Evolutionary conservation across 257 asterid genomes (phyloP).

Genomic region (Sherardia arvensis): DNA sequence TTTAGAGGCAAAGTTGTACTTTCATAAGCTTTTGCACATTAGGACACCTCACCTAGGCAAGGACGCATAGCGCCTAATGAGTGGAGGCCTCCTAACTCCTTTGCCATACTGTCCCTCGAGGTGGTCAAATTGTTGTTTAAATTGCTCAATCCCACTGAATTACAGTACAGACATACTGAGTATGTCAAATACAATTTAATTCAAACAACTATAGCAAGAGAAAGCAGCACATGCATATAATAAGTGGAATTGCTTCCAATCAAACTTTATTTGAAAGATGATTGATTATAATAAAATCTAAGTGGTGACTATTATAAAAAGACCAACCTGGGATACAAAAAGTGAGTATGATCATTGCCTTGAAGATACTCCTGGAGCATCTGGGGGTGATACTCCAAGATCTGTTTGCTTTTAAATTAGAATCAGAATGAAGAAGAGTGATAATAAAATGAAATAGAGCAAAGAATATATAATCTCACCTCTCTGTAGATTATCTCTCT

Average conservation of each 20-base stretch:
- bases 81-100: conserved; percentile 45
- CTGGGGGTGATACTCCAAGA: conserved; percentile 99
- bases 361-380: conserved; percentile 91
- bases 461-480: conserved; percentile 36
- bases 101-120: conserved; percentile 71
- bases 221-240: background rate
- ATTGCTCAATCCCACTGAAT: conserved; percentile 82
- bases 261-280: background rate
- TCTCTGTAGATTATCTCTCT: conserved; percentile 87
- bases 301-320: conserved; percentile 15
- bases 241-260: background rate
- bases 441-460: conserved; percentile 14
- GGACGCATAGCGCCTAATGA: conserved; percentile 75
- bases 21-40: background rate
- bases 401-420: conserved; percentile 49
- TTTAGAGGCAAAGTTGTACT: background rate
- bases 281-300: background rate
- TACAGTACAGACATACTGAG: background rate
- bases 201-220: background rate
- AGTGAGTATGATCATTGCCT: conserved; percentile 86
- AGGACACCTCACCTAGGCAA: conserved; percentile 58
- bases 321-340: conserved; percentile 97
- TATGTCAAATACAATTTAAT: background rate
- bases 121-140: conserved; percentile 76
- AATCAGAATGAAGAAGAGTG: conserved; percentile 32